phyloP scores from a whole-genome alignment of 768 basidiomycete genomes.

The Tulasnella sp. region DNA sequence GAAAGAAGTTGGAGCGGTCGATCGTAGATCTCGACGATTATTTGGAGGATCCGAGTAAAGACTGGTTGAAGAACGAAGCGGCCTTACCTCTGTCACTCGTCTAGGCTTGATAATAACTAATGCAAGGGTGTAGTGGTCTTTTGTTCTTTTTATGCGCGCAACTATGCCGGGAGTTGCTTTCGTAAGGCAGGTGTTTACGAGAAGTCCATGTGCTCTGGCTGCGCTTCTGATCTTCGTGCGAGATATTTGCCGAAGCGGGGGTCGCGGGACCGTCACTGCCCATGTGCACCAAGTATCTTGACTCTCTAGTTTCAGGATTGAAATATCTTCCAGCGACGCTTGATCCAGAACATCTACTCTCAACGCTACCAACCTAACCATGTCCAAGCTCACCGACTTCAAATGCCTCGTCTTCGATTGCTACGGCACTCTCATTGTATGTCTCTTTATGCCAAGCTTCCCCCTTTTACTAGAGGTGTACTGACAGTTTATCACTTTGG shows the following conservation, averaged over 20 bases:
- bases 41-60: constrained; percentile 62
- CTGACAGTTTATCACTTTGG: background rate
- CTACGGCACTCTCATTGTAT: constrained; percentile 67
- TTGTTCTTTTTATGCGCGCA: no score
- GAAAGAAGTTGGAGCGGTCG: constrained; percentile 50
- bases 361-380: background rate
- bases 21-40: constrained; percentile 84
- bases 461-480: background rate
- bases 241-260: no score
- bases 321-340: no score
- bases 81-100: background rate
- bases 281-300: no score
- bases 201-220: no score
- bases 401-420: constrained; percentile 67
- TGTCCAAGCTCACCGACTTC: constrained; percentile 29
- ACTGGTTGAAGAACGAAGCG: constrained; percentile 47
- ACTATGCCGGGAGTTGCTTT: no score
- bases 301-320: no score
- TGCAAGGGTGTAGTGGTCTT: no score
- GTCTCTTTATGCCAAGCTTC: constrained; percentile 27
- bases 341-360: background rate
- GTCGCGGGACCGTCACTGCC: no score
- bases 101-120: no score
- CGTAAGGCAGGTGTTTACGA: no score
- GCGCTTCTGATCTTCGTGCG: no score